Evolutionary conservation across 1,139 yeast genomes (phyloP), one percentile per base, ranked within the genome.

Genomic region (Suhomyces coccinellae): DNA sequence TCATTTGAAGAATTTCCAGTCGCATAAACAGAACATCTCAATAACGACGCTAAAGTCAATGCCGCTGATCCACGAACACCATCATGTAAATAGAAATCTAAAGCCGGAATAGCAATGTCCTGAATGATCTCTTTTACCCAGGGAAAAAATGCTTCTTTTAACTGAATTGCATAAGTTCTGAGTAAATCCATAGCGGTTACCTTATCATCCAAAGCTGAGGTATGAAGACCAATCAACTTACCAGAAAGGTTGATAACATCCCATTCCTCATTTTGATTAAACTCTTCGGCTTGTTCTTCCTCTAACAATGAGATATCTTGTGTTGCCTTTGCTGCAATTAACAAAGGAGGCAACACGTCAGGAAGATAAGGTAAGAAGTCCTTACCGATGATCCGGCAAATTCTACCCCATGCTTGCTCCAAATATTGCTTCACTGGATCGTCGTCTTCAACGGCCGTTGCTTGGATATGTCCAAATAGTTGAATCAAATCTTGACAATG

Each of bases 341-440:
- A 66, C 48, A 93, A 71, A 12, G 97, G 93, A 16, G 98, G 98
- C 63, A 93, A 77, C 32, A 93, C 97, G n/a, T 82, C 80, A 30
- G 90, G 88, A 48, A 93, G 73, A 54, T 83, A 85, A n/a, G 96
- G 97, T 51, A 88, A 67, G 64, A 93, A 93, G 44, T 89, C 96
- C 49, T 77, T 79, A 24, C 97, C 96, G 46, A 91, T 75, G 40
- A 93, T 80, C 56, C 87, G 79, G 62, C 99, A 93, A 42, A 93
- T 77, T 59, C 99, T 82, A 44, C 95, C 91, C 99, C 99, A 93
- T 40, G 96, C 97, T 65, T 89, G 96, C 55, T 90, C 96, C 54
- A 93, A 75, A 58, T 89, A 91, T 44, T 87, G 80, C 53, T 81
- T 86, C 17, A 95, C 86, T 33, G 97, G 96, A 62, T 91, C 97